These are phyloP conservation scores for Komagataella ulmi DNA, from an alignment of 805 yeast genomes.

Conservation along the genomic window DNA sequence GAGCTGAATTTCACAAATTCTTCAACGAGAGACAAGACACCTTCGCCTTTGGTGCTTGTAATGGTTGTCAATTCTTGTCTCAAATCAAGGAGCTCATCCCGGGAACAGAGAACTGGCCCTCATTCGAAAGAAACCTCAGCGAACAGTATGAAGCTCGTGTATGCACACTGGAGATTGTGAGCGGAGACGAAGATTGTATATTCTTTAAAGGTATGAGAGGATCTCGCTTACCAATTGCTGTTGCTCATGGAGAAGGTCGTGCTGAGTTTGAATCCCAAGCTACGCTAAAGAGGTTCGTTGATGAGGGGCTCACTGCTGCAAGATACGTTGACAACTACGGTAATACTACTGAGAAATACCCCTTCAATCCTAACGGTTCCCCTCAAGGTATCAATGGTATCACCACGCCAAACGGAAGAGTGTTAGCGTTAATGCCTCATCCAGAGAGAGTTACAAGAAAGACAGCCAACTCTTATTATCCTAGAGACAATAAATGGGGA, in stretches of 20 bases:
- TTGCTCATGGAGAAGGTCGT: constrained; percentile 97
- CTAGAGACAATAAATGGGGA: constrained; percentile 55
- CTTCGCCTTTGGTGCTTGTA: constrained; percentile 96
- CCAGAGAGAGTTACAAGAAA: constrained; percentile 89
- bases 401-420: constrained; percentile 83
- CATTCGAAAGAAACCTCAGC: constrained; percentile 78
- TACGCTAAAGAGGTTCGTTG: constrained; percentile 33
- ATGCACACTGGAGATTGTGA: constrained; percentile 68
- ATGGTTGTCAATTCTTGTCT: constrained; percentile 94
- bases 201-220: constrained; percentile 88
- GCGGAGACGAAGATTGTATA: constrained; percentile 31
- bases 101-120: constrained; percentile 92
- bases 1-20: constrained; percentile 64
- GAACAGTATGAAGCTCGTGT: constrained; percentile 97
- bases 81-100: constrained; percentile 80
- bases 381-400: constrained; percentile 90
- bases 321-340: constrained; percentile 91
- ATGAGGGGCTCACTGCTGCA: constrained; percentile 45
- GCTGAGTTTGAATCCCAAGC: constrained; percentile 50
- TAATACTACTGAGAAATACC: constrained; percentile 66
- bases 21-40: constrained; percentile 84
- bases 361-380: constrained; percentile 95
- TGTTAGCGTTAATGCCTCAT: constrained; percentile 97
- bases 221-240: constrained; percentile 90
- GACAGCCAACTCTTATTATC: constrained; percentile 88